phyloP scores from a whole-genome alignment of 2,329 filamentous ascomycete genomes.

The Zymoseptoria brevis region DNA sequence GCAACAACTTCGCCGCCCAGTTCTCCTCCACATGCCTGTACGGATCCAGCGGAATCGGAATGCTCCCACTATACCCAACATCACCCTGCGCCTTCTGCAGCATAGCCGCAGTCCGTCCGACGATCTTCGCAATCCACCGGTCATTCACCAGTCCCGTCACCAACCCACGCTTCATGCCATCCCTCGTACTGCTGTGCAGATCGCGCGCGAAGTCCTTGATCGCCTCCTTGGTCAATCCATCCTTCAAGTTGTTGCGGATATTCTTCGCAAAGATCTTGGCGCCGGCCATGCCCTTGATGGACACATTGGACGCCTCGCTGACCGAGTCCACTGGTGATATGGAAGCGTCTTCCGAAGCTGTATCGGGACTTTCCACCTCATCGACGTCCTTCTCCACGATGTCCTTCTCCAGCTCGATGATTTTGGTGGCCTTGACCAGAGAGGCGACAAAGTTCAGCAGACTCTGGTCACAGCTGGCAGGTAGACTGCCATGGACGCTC shows the following conservation, averaged over 20 bases:
- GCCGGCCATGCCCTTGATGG: slow-evolving; percentile 12
- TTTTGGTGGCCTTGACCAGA: slow-evolving; percentile 50
- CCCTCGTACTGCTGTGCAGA: slow-evolving; percentile 31
- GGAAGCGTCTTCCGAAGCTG: not conserved
- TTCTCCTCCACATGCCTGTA: slow-evolving; percentile 26
- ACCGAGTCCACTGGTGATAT: not conserved
- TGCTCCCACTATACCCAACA: slow-evolving; percentile 43
- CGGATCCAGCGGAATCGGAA: slow-evolving; percentile 37
- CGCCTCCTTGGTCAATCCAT: slow-evolving; percentile 17
- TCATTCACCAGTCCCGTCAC: slow-evolving; percentile 45
- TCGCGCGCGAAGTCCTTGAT: slow-evolving; percentile 27
- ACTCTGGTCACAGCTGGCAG: slow-evolving; percentile 44
- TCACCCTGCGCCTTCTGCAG: slow-evolving; percentile 44
- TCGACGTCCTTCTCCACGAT: slow-evolving; percentile 31
- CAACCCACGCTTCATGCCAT: slow-evolving; percentile 41
- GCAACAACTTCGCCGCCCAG: slow-evolving; percentile 18
- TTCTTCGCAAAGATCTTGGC: slow-evolving; percentile 24
- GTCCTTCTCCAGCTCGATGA: slow-evolving; percentile 46
- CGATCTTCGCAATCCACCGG: slow-evolving; percentile 47
- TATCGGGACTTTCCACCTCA: slow-evolving; percentile 15
- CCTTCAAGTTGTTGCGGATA: slow-evolving; percentile 22
- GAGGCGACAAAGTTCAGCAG: slow-evolving; percentile 49
- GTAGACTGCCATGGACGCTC: slow-evolving; percentile 42
- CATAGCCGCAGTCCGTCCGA: slow-evolving; percentile 44
- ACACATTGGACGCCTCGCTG: not conserved